Conservation (phyloP, 495 filamentous ascomycete genomes). For the Hamigera avellanea region DNA sequence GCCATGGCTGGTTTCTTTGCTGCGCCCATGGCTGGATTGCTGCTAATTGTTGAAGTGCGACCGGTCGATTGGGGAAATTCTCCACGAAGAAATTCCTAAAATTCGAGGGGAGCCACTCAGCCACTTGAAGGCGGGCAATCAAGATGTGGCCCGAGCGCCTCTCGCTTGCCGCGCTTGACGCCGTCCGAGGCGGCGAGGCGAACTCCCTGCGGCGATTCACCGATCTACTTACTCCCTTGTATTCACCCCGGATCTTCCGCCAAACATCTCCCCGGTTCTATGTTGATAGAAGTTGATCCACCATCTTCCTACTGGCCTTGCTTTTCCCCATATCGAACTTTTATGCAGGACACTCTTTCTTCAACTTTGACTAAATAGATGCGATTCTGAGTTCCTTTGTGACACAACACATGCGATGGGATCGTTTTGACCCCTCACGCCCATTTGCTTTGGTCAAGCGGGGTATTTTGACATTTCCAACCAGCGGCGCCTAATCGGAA, state of each 20-base stretch:
- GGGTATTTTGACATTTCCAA: neutral
- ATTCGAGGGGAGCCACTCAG: too few species aligned
- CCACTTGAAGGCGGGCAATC: slow-evolving; percentile 12
- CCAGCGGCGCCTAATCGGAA: too few species aligned
- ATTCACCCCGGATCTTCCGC: slow-evolving; percentile 10
- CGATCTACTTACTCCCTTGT: too few species aligned
- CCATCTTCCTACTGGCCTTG: too few species aligned
- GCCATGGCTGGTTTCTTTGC: slow-evolving; percentile 4
- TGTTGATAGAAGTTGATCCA: too few species aligned
- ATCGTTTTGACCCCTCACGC: slow-evolving; percentile 9
- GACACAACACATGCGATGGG: slow-evolving; percentile 10
- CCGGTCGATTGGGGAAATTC: neutral
- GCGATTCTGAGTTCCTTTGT: slow-evolving; percentile 8
- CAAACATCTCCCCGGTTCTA: too few species aligned
- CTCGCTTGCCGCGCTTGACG: slow-evolving; percentile 24
- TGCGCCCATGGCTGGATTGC: slow-evolving; percentile 4
- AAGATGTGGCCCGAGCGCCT: slow-evolving; percentile 35
- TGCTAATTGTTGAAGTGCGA: neutral
- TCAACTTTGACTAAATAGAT: too few species aligned
- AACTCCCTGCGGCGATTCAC: neutral
- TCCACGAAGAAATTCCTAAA: neutral
- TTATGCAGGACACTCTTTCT: too few species aligned
- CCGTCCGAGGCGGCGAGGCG: slow-evolving; percentile 1
- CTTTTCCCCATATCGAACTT: too few species aligned
- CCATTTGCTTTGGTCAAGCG: neutral